Conservation (phyloP, 2,329 filamentous ascomycete genomes). For the Xylaria sp. region DNA sequence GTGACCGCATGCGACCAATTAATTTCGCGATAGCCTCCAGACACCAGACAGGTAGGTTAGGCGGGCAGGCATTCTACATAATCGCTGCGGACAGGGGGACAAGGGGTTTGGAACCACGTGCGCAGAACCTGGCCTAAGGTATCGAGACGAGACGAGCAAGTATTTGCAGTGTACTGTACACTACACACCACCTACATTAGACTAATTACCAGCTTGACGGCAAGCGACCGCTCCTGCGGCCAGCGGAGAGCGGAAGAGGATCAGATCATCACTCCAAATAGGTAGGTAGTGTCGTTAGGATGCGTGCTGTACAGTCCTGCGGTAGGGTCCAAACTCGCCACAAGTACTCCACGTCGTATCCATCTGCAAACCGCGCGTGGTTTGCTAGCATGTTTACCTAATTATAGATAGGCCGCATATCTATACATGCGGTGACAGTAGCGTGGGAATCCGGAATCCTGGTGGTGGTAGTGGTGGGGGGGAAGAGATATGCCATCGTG, state of each 20-base stretch:
- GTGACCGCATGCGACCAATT: slow-evolving; percentile 21
- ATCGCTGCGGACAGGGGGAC: not conserved
- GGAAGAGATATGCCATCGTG: slow-evolving; percentile 3
- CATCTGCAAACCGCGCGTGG: slow-evolving; percentile 23
- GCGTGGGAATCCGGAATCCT: not conserved
- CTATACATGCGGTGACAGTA: slow-evolving; percentile 6
- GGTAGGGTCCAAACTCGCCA: slow-evolving; percentile 8
- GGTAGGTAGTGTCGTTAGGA: slow-evolving; percentile 9
- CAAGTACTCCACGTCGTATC: slow-evolving; percentile 26
- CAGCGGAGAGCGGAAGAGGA: slow-evolving; percentile 27
- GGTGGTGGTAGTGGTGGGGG: not conserved
- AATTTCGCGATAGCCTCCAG: slow-evolving; percentile 5
- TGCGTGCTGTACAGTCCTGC: not conserved
- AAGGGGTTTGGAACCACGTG: slow-evolving; percentile 27
- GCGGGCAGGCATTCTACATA: slow-evolving; percentile 1
- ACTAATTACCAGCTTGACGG: slow-evolving; percentile 14
- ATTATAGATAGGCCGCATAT: slow-evolving; percentile 8
- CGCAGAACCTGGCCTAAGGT: slow-evolving; percentile 12
- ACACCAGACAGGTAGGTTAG: not conserved
- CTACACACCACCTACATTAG: not conserved
- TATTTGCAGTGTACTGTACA: not conserved
- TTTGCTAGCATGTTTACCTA: slow-evolving; percentile 5
- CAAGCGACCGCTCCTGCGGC: slow-evolving; percentile 31
- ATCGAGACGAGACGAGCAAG: slow-evolving; percentile 1
- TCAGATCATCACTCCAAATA: slow-evolving; percentile 24